A percentile compares a stretch with the other conserved stretches of the same genome.
phyloP scores from a whole-genome alignment of 345 rosid genomes.

The Ceriops decandra region DNA sequence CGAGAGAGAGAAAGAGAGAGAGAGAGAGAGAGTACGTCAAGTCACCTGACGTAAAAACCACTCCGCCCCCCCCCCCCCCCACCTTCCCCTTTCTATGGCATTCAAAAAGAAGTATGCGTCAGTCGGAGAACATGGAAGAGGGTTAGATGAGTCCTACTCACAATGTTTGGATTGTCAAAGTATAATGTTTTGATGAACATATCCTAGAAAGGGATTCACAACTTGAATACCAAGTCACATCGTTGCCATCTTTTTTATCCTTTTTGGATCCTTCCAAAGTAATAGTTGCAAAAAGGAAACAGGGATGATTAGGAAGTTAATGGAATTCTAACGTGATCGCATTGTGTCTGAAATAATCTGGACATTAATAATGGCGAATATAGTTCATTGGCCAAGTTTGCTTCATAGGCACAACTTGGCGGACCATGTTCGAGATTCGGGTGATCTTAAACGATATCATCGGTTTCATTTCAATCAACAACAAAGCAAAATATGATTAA shows the following conservation, averaged over 20 bases:
- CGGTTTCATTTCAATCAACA: conserved; percentile 68
- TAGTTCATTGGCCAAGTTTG: conserved; percentile 40
- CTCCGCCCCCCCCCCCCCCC: conserved; percentile 49
- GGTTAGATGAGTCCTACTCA: conserved; percentile 48
- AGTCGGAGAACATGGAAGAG: conserved; percentile 49
- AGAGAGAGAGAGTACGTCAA: conserved; percentile 25
- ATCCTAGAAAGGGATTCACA: conserved; percentile 47
- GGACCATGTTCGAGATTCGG: conserved; percentile 68
- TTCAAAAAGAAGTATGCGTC: conserved; percentile 47
- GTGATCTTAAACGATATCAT: conserved; percentile 71
- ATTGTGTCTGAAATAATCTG: conserved; percentile 27
- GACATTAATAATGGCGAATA: background rate
- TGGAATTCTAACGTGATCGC: conserved; percentile 38
- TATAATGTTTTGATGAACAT: conserved; percentile 45
- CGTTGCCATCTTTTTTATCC: conserved; percentile 8
- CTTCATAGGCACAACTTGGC: conserved; percentile 49
- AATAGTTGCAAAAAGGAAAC: conserved; percentile 41
- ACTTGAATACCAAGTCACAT: conserved; percentile 42
- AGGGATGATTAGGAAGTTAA: conserved; percentile 47
- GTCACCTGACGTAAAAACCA: conserved; percentile 75
- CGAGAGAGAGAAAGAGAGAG: background rate
- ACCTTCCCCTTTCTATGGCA: conserved; percentile 14
- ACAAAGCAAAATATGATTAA: conserved; percentile 34
- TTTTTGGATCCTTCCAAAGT: conserved; percentile 40
- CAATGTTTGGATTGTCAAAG: conserved; percentile 46